Evolutionary conservation across 768 basidiomycete genomes (phyloP), one percentile per base, ranked within the genome.

Genomic region (Kwoniella europaea): DNA sequence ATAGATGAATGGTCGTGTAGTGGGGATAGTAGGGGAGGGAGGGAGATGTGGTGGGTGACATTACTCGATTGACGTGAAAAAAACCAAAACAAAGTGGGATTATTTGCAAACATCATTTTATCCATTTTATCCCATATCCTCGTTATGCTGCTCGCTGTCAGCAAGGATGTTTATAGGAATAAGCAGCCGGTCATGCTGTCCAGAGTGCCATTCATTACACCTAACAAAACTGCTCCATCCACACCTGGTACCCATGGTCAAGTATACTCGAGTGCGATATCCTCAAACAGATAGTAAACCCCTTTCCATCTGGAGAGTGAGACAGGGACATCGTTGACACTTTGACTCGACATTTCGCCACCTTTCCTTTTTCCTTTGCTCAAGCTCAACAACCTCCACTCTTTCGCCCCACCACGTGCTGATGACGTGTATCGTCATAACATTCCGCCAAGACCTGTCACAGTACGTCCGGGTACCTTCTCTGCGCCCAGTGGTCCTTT

Each of bases 121-220:
- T 53, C 52, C 62, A 52, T 52, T 63, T 63, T 53, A 63, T 63
- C 62, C 62, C 62, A 43, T 27, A 62, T 44, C 24, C 35, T 35
- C 35, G 35, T 35, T 35, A 35, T 35, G 35, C 7, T 9, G 35
- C 35, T 35, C 6, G 35, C 6, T 9, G 35, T 35, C 35, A 35
- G 35, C 35, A 9, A 35, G 35, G 35, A 9, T 35, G 35, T 35
- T 1, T 35, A 35, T 35, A 35, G 35, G 7, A 35, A 4, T 35
- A 35, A 35, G 7, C 35, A 35, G 35, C 35, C 4, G 35, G 7
- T 35, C 35, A 35, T 35, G 35, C 5, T 35, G 35, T 35, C 35
- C 35, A 35, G 35, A 35, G 35, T 9, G 35, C 35, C 4, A 35
- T 35, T 35, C 35, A 35, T 6, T 9, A 35, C 35, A 6, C 35